Evolutionary conservation across 2,329 filamentous ascomycete genomes (phyloP).

Genomic region (Fonsecaea erecta): DNA sequence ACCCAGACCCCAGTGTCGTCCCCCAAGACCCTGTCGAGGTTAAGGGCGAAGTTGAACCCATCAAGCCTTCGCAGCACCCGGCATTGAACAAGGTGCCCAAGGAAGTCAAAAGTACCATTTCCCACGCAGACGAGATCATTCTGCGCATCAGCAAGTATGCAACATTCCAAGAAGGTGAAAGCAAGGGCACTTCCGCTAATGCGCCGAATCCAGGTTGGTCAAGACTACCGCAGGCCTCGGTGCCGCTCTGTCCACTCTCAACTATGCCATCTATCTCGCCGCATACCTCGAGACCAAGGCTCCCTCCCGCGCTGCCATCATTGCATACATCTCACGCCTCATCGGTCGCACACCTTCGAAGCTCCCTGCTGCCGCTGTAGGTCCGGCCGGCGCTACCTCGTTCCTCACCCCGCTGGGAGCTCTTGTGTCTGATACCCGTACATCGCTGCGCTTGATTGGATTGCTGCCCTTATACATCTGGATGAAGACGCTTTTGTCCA

Average conservation of each 20-base stretch:
- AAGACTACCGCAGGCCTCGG: constrained; percentile 72
- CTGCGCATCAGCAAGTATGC: constrained; percentile 34
- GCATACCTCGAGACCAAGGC: constrained; percentile 60
- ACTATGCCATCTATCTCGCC: constrained; percentile 68
- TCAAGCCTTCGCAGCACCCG: constrained; percentile 25
- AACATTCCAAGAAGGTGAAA: not conserved
- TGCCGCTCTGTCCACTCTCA: constrained; percentile 68
- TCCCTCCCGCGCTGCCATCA: constrained; percentile 44
- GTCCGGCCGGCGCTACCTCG: constrained; percentile 53
- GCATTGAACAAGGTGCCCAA: constrained; percentile 29
- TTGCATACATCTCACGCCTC: constrained; percentile 30
- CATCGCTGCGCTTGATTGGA: constrained; percentile 62
- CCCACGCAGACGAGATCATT: constrained; percentile 30
- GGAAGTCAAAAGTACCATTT: constrained; percentile 28
- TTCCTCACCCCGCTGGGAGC: constrained; percentile 56
- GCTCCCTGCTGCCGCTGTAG: constrained; percentile 42
- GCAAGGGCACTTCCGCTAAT: not conserved
- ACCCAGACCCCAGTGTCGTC: constrained; percentile 31
- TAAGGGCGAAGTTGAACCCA: constrained; percentile 22
- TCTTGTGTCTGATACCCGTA: constrained; percentile 56
- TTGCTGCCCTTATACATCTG: constrained; percentile 78
- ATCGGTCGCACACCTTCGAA: constrained; percentile 35
- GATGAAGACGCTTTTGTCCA: constrained; percentile 66
- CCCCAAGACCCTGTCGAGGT: constrained; percentile 25
- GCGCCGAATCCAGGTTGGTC: constrained; percentile 57